These are phyloP conservation scores for Magnolia officinalis DNA, from an alignment of 164 flowering plant species.

Conservation along the genomic window DNA sequence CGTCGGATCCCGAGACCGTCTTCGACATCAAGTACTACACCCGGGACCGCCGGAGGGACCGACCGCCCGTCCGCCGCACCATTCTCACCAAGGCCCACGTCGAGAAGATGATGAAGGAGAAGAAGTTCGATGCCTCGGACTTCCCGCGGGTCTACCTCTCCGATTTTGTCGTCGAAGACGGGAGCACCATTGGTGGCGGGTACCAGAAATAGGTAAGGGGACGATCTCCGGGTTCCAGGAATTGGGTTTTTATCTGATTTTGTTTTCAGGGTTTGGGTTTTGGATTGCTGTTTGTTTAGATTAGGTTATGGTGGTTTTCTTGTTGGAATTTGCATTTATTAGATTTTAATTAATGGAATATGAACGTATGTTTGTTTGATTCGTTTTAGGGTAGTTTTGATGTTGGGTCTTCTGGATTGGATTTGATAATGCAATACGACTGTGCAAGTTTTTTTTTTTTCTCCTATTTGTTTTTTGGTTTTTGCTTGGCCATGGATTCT, in stretches of 20 bases:
- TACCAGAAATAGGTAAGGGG: constrained; percentile 49
- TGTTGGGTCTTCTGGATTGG: no score
- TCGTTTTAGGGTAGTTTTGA: not conserved
- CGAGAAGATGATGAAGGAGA: constrained; percentile 63
- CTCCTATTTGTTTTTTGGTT: no score
- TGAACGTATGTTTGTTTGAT: not conserved
- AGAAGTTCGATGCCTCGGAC: constrained; percentile 40
- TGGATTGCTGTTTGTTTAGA: not conserved
- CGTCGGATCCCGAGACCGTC: constrained; percentile 71
- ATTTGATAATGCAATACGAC: no score
- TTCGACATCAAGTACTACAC: constrained; percentile 77
- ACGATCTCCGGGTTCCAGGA: not conserved
- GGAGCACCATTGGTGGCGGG: constrained; percentile 67
- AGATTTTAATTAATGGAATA: not conserved
- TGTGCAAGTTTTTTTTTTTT: no score
- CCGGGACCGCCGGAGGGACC: constrained; percentile 79
- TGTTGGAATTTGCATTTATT: not conserved
- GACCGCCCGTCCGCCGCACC: constrained; percentile 63
- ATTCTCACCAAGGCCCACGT: constrained; percentile 64
- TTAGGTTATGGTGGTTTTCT: not conserved
- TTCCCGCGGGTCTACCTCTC: constrained; percentile 66
- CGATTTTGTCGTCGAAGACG: constrained; percentile 54
- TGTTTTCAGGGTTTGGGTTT: not conserved
- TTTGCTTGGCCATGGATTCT: no score
- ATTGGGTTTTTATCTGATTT: not conserved